A percentile compares a stretch with the other conserved stretches of the same genome.
Evolutionary conservation across 495 filamentous ascomycete genomes (phyloP).

Genomic region (Tuber umbilicatum): DNA sequence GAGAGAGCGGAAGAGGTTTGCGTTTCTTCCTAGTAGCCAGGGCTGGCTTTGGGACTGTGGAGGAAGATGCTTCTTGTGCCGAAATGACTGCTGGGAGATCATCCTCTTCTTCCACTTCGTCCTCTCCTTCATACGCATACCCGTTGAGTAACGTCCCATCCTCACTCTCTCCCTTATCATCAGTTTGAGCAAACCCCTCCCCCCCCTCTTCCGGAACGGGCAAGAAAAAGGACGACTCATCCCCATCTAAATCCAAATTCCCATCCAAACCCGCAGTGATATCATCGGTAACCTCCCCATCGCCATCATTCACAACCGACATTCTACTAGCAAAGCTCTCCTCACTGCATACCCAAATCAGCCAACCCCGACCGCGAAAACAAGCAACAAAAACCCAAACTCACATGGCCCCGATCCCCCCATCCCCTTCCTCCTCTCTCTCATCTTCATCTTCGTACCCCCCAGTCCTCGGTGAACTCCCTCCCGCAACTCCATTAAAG

Average conservation of each 20-base stretch:
- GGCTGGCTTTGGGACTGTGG: slow-evolving; percentile 22
- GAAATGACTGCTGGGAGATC: slow-evolving; percentile 32
- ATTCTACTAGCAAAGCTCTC: slow-evolving; percentile 3
- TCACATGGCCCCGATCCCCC: slow-evolving; percentile 5
- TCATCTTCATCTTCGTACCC: slow-evolving; percentile 12
- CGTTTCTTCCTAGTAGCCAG: slow-evolving; percentile 45
- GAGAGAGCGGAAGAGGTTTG: slow-evolving; percentile 57
- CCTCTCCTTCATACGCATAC: slow-evolving; percentile 24
- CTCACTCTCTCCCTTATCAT: not conserved
- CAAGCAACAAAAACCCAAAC: not conserved
- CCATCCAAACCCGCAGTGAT: not conserved
- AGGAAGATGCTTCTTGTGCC: slow-evolving; percentile 34
- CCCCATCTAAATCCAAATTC: slow-evolving; percentile 20
- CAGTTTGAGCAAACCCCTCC: not conserved
- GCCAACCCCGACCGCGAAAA: not conserved
- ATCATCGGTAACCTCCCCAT: slow-evolving; percentile 24
- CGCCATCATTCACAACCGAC: slow-evolving; percentile 17
- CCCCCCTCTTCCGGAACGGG: slow-evolving; percentile 9
- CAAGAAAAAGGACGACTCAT: slow-evolving; percentile 19
- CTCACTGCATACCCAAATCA: not conserved
- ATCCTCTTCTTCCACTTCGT: slow-evolving; percentile 27
- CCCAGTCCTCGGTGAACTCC: not conserved
- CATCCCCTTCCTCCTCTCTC: slow-evolving; percentile 9
- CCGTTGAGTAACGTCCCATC: not conserved
- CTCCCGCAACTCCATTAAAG: slow-evolving; percentile 5